These are phyloP conservation scores for Diutina sp. DNA, from an alignment of 1,139 yeast genomes.

Conservation along the genomic window DNA sequence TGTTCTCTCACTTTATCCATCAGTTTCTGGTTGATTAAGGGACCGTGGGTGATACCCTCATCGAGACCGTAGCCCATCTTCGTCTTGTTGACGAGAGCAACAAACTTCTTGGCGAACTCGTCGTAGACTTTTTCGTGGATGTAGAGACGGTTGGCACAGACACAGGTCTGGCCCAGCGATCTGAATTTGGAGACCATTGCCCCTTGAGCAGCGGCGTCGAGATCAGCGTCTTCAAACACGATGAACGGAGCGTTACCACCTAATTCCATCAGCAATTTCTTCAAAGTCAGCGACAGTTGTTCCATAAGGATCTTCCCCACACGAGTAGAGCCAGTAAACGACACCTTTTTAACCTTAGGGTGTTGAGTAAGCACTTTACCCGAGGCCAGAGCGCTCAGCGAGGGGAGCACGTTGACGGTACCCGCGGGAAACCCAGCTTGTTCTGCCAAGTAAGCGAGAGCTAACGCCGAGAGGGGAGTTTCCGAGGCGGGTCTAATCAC, in stretches of 20 bases:
- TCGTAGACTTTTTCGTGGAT: conserved; percentile 54
- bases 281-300: conserved; percentile 66
- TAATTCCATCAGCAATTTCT: conserved; percentile 68
- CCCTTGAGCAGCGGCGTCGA: conserved; percentile 52
- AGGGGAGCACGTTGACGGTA: conserved; percentile 49
- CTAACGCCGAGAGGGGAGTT: conserved; percentile 80
- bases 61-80: conserved; percentile 68
- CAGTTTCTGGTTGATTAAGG: conserved; percentile 59
- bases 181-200: conserved; percentile 11
- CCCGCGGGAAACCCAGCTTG: conserved; percentile 88
- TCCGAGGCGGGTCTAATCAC: conserved; percentile 85
- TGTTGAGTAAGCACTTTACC: conserved; percentile 38
- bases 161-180: conserved; percentile 57
- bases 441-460: conserved; percentile 58
- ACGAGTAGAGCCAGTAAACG: conserved; percentile 83
- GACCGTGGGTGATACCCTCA: conserved; percentile 62
- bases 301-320: conserved; percentile 55
- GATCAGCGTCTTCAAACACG: conserved; percentile 72
- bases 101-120: conserved; percentile 31
- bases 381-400: conserved; percentile 43
- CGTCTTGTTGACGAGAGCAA: conserved; percentile 25
- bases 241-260: conserved; percentile 95
- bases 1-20: conserved; percentile 59
- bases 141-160: conserved; percentile 66
- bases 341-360: conserved; percentile 48